A percentile compares a stretch with the other conserved stretches of the same genome.
Evolutionary conservation across 2,329 filamentous ascomycete species (phyloP).

Genomic region (Stagonosporopsis chrysanthemi): DNA sequence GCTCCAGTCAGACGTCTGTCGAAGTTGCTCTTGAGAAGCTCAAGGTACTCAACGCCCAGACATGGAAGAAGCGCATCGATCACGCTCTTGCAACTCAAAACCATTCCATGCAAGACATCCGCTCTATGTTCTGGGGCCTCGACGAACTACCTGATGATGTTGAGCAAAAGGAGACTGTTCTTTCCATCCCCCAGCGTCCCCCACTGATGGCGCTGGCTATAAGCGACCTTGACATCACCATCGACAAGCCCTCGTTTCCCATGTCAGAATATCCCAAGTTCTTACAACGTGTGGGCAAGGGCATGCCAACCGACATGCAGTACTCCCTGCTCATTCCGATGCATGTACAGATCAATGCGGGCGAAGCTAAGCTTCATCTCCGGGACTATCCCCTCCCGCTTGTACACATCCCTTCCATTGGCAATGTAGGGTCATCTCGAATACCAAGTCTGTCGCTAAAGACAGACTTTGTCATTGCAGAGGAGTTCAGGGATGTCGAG

Average conservation of each 20-base stretch:
- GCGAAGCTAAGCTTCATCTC: constrained; percentile 84
- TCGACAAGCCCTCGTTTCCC: constrained; percentile 94
- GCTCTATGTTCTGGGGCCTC: constrained; percentile 80
- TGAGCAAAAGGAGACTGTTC: constrained; percentile 82
- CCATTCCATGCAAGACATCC: constrained; percentile 78
- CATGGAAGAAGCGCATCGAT: constrained; percentile 93
- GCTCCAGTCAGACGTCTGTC: constrained; percentile 73
- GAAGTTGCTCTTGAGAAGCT: constrained; percentile 79
- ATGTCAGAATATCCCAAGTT: constrained; percentile 82
- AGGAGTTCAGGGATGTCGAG: constrained; percentile 84
- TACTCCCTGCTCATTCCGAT: constrained; percentile 91
- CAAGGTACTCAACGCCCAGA: constrained; percentile 81
- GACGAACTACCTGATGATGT: constrained; percentile 83
- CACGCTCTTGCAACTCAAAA: constrained; percentile 73
- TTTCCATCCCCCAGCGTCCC: constrained; percentile 84
- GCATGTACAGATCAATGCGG: constrained; percentile 87
- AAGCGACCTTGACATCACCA: constrained; percentile 80
- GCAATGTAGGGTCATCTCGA: constrained; percentile 78
- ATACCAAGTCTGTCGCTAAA: constrained; percentile 83
- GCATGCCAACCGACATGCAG: constrained; percentile 89
- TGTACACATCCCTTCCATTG: constrained; percentile 85
- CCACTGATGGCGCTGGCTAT: constrained; percentile 81
- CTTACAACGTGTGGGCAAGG: constrained; percentile 90
- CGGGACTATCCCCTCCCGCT: constrained; percentile 94
- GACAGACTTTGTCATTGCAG: constrained; percentile 93